Evolutionary conservation across 176 grass and related monocot species (phyloP), one percentile per base, ranked within the genome.

Genomic region (Oryza brachyantha): DNA sequence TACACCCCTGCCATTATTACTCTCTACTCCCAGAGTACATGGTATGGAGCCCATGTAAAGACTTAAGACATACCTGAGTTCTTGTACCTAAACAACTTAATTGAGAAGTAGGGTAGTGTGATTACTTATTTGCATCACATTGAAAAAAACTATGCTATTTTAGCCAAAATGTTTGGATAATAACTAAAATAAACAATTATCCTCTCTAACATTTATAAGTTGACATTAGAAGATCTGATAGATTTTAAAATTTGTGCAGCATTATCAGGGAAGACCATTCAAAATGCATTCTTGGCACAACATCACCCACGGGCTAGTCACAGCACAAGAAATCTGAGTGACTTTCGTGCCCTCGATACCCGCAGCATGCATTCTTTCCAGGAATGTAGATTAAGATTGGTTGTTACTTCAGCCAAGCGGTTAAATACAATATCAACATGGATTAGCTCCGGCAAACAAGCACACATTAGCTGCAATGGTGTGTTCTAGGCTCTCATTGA

Each of bases 231-330:
- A 50, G 61, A 73, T 78, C 88, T 91, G 84, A 91, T 91, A 91
- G 76, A 84, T 87, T 87, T 91, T 80, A 65, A 52, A 90, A 91
- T 95, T 91, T 85, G 64, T 98, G 96, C 96, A 98, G 96, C 77
- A 90, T 84, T 89, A 83, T 85, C 92, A 87, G 92, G 78, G 85
- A 98, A 88, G 90, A 83, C 80, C 75, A 77, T 94, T 85, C 88
- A 92, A 81, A 93, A 94, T 86, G 70, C 83, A 82, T 88, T 85
- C 78, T 72, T 90, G 78, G 86, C 90, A 88, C 87, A 86, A 82
- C 82, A 88, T 82, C 86, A 39, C 34, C 67, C 70, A 88, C 2
- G 45, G 85, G 90, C 58, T 94, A 91, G 84, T 79, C 90, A 85
- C 86, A 82, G 39, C 64, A 85, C 87, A 87, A 93, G 87, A 94